Evolutionary conservation across 805 yeast species (phyloP).

Genomic region (Tetrapisispora arboricola): DNA sequence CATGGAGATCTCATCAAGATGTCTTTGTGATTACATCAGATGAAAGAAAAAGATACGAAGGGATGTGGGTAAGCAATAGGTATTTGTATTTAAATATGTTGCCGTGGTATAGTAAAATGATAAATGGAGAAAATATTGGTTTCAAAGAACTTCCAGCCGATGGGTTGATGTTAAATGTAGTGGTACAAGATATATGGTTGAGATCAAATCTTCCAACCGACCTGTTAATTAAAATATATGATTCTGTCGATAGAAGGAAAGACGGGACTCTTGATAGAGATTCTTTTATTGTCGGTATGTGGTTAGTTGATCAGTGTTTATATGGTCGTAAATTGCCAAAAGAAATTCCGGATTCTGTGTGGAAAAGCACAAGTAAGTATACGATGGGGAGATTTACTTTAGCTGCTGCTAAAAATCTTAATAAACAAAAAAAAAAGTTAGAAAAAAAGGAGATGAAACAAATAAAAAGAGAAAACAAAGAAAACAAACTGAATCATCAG

Average conservation of each 20-base stretch:
- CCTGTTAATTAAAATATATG: constrained; percentile 53
- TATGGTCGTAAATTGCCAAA: constrained; percentile 86
- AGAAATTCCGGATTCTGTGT: constrained; percentile 51
- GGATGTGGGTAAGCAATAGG: constrained; percentile 83
- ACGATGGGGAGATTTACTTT: constrained; percentile 6
- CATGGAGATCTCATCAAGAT: constrained; percentile 81
- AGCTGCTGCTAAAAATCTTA: constrained; percentile 7
- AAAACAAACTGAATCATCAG: neutral
- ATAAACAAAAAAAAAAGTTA: constrained; percentile 14
- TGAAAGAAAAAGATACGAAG: constrained; percentile 83
- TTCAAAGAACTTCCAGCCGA: constrained; percentile 14
- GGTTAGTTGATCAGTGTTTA: constrained; percentile 91
- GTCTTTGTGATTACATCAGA: constrained; percentile 38
- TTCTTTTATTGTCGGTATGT: constrained; percentile 86
- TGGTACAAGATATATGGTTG: constrained; percentile 70
- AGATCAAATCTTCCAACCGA: constrained; percentile 63
- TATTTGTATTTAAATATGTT: constrained; percentile 44
- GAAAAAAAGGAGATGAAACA: constrained; percentile 8
- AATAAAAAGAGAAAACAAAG: constrained; percentile 18
- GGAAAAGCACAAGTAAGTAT: constrained; percentile 54
- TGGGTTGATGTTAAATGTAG: constrained; percentile 31
- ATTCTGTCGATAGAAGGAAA: constrained; percentile 49
- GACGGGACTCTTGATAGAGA: constrained; percentile 70
- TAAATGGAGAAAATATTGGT: constrained; percentile 6
- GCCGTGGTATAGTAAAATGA: constrained; percentile 18